A percentile compares a stretch with the other conserved stretches of the same genome.
These are phyloP conservation scores for Gastrolobium bilobum DNA, from an alignment of 306 rosid species.

Conservation along the genomic window DNA sequence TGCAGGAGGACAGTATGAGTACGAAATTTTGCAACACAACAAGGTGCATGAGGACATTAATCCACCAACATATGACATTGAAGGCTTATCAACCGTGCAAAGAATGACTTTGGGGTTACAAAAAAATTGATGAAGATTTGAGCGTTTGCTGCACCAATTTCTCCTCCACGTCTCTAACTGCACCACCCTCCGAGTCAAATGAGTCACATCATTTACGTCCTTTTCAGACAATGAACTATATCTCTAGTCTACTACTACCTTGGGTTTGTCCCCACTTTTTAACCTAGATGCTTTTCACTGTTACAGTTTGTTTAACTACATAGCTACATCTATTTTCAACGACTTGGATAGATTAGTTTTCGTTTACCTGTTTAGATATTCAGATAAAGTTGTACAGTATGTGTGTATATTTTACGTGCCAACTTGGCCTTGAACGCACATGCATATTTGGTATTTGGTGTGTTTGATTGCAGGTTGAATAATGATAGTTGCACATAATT, in stretches of 20 bases:
- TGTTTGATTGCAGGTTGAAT: neutral
- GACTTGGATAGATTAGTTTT: slow-evolving; percentile 45
- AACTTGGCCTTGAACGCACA: slow-evolving; percentile 36
- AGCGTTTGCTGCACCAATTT: slow-evolving; percentile 80
- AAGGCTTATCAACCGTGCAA: slow-evolving; percentile 68
- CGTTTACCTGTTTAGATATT: slow-evolving; percentile 57
- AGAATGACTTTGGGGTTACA: slow-evolving; percentile 51
- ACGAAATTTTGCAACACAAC: slow-evolving; percentile 53
- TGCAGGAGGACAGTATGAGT: slow-evolving; percentile 31
- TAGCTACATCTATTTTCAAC: slow-evolving; percentile 52
- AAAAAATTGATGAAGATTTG: slow-evolving; percentile 50
- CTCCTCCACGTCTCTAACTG: slow-evolving; percentile 74
- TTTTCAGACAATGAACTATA: slow-evolving; percentile 53
- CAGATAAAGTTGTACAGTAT: slow-evolving; percentile 44
- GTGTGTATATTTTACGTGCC: slow-evolving; percentile 50
- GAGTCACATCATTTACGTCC: slow-evolving; percentile 61
- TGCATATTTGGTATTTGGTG: slow-evolving; percentile 25
- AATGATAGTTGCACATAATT: slow-evolving; percentile 2
- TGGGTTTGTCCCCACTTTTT: slow-evolving; percentile 49
- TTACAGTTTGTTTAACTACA: slow-evolving; percentile 8
- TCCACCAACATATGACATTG: slow-evolving; percentile 56
- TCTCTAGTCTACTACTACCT: slow-evolving; percentile 19
- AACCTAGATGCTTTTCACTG: slow-evolving; percentile 38
- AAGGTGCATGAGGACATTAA: slow-evolving; percentile 60
- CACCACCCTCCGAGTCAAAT: slow-evolving; percentile 76